Evolutionary conservation across 805 yeast species (phyloP).

Genomic region (Metschnikowia hibisci): DNA sequence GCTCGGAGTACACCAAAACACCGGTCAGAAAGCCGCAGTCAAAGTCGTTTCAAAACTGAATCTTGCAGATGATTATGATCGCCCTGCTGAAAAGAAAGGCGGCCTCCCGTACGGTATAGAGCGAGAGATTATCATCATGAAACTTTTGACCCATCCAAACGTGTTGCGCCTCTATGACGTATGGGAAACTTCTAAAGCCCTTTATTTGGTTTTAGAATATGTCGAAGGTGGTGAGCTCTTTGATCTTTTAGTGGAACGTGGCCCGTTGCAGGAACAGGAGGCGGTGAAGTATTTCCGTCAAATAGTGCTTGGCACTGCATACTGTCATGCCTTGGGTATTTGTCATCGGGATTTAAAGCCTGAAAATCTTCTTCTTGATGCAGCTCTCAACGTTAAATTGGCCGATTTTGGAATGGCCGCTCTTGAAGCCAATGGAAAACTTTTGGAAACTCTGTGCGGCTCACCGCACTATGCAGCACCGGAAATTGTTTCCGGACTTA

Average conservation of each 20-base stretch:
- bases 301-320: conserved; percentile 72
- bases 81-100: conserved; percentile 18
- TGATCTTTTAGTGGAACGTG: conserved; percentile 66
- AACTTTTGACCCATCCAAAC: conserved; percentile 87
- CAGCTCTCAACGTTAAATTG: conserved; percentile 63
- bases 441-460: conserved; percentile 79
- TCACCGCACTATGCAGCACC: conserved; percentile 90
- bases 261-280: conserved; percentile 66
- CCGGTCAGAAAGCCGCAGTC: conserved; percentile 78
- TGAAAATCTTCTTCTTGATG: conserved; percentile 69
- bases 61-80: conserved; percentile 35
- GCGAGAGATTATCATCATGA: conserved; percentile 96
- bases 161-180: conserved; percentile 93
- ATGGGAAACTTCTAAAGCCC: conserved; percentile 93
- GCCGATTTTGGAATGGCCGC: conserved; percentile 94
- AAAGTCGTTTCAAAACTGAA: conserved; percentile 73
- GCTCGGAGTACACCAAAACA: conserved; percentile 61
- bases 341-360: conserved; percentile 82
- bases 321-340: conserved; percentile 76
- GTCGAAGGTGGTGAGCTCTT: conserved; percentile 88
- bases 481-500: conserved; percentile 73
- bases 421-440: conserved; percentile 62
- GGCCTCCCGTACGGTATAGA: conserved; percentile 94
- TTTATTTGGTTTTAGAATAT: conserved; percentile 73
- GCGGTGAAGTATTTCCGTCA: conserved; percentile 77